Base-by-base conservation (phyloP, 1,284 basidiomycete species). In the Moesziomyces antarcticus region DNA sequence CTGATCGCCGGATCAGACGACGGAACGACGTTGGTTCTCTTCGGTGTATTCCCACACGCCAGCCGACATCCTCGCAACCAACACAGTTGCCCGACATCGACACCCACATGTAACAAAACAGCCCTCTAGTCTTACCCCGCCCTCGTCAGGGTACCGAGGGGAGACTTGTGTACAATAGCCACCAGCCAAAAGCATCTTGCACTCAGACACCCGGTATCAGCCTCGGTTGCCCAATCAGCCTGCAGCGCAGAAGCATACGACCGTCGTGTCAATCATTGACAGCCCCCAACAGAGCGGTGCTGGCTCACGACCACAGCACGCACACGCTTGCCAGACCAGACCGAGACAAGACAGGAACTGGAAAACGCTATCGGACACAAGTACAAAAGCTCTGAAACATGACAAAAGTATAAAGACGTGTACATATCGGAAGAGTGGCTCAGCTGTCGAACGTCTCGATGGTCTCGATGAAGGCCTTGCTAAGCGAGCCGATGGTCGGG, bases 371-470 rank as follows among this genome's bases (percentile, higher is more conserved):
- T 20, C 13, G 16, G 50, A 44, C 53, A 60, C 58, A 60, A 60
- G 20, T 54, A 60, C 51, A 56, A 16, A 16, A 13, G 30, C 30
- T 33, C 30, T 33, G 30, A 33, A 33, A 33, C 30, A 11, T 33
- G 37, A 30, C 18, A 5, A 41, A 48, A 59, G 56, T 20, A 49
- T 14, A 40, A 24, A 20, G 3, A 18, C 5, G 22, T 10, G 10
- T 13, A 40, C 41, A 22, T 25, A n/a, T 27, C 21, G 44, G 35
- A 8, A 25, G 37, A 16, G 9, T 8, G 11, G 16, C 14, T 57
- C 44, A 74, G 53, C 62, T 58, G 45, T 74, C 72, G 22, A 74
- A 74, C 27, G 72, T 74, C 53, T 74, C 72, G 43, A 74, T 66
- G 22, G 72, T 74, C 63, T 74, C 63, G 30, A 74, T 67, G 25